phyloP scores from a whole-genome alignment of 305 asterid genomes.

The Plantago lanceolata region DNA sequence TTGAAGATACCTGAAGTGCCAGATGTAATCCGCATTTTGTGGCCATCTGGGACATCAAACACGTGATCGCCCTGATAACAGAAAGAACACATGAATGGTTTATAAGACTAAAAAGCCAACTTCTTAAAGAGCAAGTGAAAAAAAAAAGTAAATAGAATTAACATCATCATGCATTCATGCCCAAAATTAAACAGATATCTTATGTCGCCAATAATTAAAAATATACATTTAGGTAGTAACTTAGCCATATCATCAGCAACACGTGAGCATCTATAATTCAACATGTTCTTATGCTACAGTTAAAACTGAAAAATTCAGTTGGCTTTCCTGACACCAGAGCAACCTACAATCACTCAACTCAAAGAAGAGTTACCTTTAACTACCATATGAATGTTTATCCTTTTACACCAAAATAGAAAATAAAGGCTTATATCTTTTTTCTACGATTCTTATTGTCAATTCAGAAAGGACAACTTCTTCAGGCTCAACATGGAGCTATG shows the following conservation, averaged over 20 bases:
- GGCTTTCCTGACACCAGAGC: conserved; percentile 1
- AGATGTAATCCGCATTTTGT: conserved; percentile 63
- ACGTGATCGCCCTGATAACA: conserved; percentile 70
- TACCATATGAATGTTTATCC: background rate
- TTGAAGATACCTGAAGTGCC: conserved; percentile 65
- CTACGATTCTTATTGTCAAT: background rate
- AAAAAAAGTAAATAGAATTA: conserved; percentile 4
- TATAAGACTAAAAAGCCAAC: conserved; percentile 16
- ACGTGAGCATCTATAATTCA: conserved; percentile 7
- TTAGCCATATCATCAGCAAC: conserved; percentile 2
- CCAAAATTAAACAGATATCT: conserved; percentile 1
- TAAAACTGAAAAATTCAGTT: background rate
- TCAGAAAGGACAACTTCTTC: background rate
- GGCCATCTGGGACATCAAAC: conserved; percentile 91
- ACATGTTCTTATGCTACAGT: background rate
- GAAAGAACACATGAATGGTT: conserved; percentile 22
- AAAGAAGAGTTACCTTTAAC: background rate
- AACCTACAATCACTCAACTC: conserved; percentile 7
- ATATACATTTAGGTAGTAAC: conserved; percentile 11
- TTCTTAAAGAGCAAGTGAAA: conserved; percentile 9
- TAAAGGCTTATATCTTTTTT: background rate
- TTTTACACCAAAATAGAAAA: background rate
- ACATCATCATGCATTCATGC: background rate
- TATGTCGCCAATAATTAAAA: background rate
- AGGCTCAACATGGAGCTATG: background rate